Evolutionary conservation across 2,329 filamentous ascomycete species (phyloP), one percentile per base, ranked within the genome.

Genomic region (Chalara sp.): DNA sequence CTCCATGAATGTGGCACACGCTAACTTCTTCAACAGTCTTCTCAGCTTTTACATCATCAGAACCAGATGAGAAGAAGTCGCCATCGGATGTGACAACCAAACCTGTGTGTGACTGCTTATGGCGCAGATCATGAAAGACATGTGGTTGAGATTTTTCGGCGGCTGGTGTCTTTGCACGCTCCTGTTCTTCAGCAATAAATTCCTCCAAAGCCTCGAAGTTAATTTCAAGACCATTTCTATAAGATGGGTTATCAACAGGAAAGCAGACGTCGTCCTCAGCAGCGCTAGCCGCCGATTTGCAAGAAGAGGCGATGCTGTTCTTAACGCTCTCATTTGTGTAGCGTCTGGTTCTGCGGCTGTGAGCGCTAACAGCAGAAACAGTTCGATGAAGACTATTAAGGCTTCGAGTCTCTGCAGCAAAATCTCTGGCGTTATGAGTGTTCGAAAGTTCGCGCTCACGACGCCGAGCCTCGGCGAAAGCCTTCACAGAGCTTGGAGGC

Each of bases 401-500:
- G 35, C 35, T 37, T 37, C 35, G 8, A n/a, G 8, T 37, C 8
- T 37, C 35, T 60, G 92, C 89, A 28, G 90, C 91, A 68, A 97
- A 96, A 6, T 91, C 91, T 67, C 96, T 95, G 48, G 96, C 89
- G 0, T 37, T 37, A n/a, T 37, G 35, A 8, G 8, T n/a, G 35
- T 37, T 37, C 8, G 35, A 77, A 42, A 91, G 86, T 65, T 92
- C 88, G 53, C 91, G 86, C 65, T 92, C 88, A 53, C 91, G 85
- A 53, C 89, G 87, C 47, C 89, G 86, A 50, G 89, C 88, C 63
- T 93, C 88, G 13, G 93, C 93, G 68, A 99, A 99, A 4, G 93
- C 93, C 68, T 97, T 95, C 47, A 99, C 90, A 0, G 93, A 99
- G 68, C 96, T 99, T 6, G 93, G 93, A 8, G 92, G 92, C 5